These are phyloP conservation scores for Digitaria exilis DNA, from an alignment of 202 grass and related monocot species.

Conservation along the genomic window DNA sequence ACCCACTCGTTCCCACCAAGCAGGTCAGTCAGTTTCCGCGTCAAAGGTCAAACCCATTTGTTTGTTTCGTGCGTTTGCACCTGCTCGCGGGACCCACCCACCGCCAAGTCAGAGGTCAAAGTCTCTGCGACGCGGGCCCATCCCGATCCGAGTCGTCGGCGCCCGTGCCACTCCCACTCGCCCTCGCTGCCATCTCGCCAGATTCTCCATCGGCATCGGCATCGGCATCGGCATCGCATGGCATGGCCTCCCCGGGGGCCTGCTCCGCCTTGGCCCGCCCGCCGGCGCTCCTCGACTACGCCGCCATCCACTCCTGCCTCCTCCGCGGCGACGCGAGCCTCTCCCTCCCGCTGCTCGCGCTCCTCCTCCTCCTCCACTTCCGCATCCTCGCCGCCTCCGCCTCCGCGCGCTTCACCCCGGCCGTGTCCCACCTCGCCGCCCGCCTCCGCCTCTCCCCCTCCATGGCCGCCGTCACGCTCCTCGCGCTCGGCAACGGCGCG, in stretches of 20 bases:
- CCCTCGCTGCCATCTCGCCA: neutral
- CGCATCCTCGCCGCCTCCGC: constrained; percentile 65
- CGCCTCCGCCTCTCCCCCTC: constrained; percentile 71
- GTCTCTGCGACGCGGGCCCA: too few species aligned
- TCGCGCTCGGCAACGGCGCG: constrained; percentile 81
- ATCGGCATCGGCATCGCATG: too few species aligned
- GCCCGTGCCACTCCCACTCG: constrained; percentile 34
- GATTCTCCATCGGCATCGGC: too few species aligned
- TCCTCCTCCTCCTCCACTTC: constrained; percentile 73
- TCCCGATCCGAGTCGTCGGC: neutral
- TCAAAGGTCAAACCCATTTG: neutral
- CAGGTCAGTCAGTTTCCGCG: neutral
- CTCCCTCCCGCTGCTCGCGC: constrained; percentile 53
- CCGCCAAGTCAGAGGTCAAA: neutral
- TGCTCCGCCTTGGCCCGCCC: constrained; percentile 28
- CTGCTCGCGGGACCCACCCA: neutral
- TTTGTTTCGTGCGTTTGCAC: neutral
- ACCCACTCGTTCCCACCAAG: too few species aligned
- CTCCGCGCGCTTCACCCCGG: constrained; percentile 59
- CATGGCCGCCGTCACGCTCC: constrained; percentile 84
- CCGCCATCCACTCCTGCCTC: constrained; percentile 61
- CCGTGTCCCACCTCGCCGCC: constrained; percentile 62
- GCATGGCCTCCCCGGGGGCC: constrained; percentile 36
- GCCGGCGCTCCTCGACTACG: constrained; percentile 70
- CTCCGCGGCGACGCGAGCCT: constrained; percentile 44